phyloP scores from a whole-genome alignment of 164 flowering plant species.

The Warburgia ugandensis region DNA sequence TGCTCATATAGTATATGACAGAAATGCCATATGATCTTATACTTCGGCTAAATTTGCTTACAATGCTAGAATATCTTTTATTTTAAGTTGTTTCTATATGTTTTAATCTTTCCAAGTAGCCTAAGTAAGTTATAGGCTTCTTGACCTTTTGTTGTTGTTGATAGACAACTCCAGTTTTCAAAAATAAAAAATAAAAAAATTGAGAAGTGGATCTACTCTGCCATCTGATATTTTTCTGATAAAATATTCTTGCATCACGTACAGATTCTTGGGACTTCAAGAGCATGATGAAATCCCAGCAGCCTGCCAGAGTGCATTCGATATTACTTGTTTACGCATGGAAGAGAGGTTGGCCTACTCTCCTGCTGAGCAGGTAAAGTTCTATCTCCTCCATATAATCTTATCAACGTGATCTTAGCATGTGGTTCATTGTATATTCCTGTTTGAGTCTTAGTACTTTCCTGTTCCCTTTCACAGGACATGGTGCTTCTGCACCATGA shows the following conservation, averaged over 20 bases:
- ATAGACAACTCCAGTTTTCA: no score
- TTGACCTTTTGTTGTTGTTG: no score
- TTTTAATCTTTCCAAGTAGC: neutral
- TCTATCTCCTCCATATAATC: no score
- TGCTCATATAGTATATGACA: no score
- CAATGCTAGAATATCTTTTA: neutral
- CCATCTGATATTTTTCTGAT: neutral
- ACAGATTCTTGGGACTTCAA: constrained; percentile 74
- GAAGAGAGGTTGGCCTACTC: constrained; percentile 74
- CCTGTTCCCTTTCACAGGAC: constrained; percentile 39
- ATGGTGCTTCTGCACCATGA: constrained; percentile 96
- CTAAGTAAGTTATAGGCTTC: neutral
- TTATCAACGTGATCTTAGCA: no score
- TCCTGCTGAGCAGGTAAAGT: constrained; percentile 67
- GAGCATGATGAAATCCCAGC: constrained; percentile 61
- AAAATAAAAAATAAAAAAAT: no score
- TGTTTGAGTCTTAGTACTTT: neutral
- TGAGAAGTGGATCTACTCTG: neutral
- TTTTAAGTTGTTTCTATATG: neutral
- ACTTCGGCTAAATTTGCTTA: no score
- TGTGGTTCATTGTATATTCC: no score
- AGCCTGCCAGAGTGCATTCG: constrained; percentile 69
- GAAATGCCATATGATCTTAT: no score
- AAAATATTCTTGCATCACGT: constrained; percentile 1
- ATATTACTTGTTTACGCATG: constrained; percentile 72